Evolutionary conservation across 2,329 filamentous ascomycete species (phyloP).

Genomic region (Fusarium udum): DNA sequence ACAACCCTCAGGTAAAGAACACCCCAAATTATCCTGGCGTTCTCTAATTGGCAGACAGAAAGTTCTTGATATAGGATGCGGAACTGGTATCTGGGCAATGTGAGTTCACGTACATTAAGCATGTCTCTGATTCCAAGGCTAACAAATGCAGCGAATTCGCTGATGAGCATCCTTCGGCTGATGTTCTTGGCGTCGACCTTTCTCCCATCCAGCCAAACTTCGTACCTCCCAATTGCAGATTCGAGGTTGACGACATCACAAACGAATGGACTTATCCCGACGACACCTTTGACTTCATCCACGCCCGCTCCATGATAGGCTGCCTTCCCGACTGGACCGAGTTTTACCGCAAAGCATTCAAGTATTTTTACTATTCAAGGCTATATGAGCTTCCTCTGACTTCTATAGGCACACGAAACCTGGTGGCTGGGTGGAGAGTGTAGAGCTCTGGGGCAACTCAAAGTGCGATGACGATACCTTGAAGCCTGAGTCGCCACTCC

Average conservation of each 20-base stretch:
- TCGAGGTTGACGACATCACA: constrained; percentile 71
- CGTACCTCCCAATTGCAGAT: constrained; percentile 70
- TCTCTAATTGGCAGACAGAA: not conserved
- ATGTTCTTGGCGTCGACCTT: constrained; percentile 64
- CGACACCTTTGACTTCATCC: constrained; percentile 66
- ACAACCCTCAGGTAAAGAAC: constrained; percentile 36
- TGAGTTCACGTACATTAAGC: not conserved
- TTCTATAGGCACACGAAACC: constrained; percentile 14
- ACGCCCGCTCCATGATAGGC: constrained; percentile 64
- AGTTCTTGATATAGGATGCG: constrained; percentile 48
- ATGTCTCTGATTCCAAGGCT: not conserved
- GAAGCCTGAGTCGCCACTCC: constrained; percentile 14
- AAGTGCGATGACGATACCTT: constrained; percentile 42
- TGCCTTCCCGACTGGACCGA: constrained; percentile 62
- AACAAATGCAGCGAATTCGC: constrained; percentile 40
- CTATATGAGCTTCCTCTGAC: constrained; percentile 42
- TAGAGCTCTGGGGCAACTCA: constrained; percentile 32
- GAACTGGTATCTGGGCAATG: constrained; percentile 53
- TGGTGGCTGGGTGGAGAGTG: constrained; percentile 33
- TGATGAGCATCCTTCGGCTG: constrained; percentile 55
- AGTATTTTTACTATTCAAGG: constrained; percentile 45
- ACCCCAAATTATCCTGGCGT: rapidly evolving
- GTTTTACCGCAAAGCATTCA: constrained; percentile 58
- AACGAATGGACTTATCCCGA: constrained; percentile 57
- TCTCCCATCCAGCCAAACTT: constrained; percentile 66